Evolutionary conservation across 2,329 filamentous ascomycete species (phyloP), one percentile per base, ranked within the genome.

Genomic region (Paradendryphiella salina): DNA sequence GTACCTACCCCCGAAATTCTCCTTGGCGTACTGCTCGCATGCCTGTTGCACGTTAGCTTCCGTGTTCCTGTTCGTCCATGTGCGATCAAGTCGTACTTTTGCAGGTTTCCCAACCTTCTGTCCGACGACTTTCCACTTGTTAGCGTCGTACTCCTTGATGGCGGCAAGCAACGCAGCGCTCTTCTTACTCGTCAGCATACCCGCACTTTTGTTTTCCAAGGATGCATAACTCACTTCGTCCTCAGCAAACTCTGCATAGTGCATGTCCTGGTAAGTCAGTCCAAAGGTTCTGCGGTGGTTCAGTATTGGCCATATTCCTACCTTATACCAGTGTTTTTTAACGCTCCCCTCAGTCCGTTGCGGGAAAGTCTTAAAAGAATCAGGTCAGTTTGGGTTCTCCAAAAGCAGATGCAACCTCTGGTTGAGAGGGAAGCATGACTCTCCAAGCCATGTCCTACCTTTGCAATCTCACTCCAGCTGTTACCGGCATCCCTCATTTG

Each of bases 291-390:
- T 34, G 47, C 46, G 50, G 50, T 54, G 54, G 50, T 61, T 61
- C 42, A 36, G 46, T 36, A 15, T 20, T 23, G 41, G 28, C 40
- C 23, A 33, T 45, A 38, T 40, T 59, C 76, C 48, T 78, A 90
- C 90, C 82, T 97, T 97, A 76, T 99, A 97, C 93, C 94, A 99
- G 74, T 99, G 94, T 77, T 97, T 99, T 81, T 97, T 99, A 17
- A 99, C 94, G 68, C 92, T 96, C 6, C 94, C 94, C 76, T 99
- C 94, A 34, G 94, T 99, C 66, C 94, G 83, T 18, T 85, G 86
- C 9, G 94, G 93, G 71, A 99, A 99, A 2, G 89, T 92, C 89
- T 95, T 60, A 13, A 9, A 36, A 15, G 35, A 28, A 48, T 37
- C 37, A 34, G 38, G 57, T 72, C 53, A 72, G 64, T 54, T 14